Percentiles rank a stretch among this genome's conserved stretches.
Conservation (phyloP, 208 protist species). For the Wallacemonas sp. region DNA sequence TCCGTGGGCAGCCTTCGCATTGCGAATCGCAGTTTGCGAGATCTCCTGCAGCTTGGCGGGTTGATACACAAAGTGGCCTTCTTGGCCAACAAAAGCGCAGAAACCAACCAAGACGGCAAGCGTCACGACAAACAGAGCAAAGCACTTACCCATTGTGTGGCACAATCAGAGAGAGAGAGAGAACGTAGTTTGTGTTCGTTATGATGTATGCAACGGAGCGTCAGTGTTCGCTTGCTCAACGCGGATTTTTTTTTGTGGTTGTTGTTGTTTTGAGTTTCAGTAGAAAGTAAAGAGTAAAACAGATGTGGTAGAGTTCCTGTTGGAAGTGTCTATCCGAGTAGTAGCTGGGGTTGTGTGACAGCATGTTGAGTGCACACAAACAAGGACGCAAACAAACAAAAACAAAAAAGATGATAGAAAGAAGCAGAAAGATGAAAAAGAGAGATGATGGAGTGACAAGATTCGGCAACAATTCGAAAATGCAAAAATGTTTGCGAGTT, state of each 20-base stretch:
- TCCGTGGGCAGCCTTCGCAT: conserved; percentile 49
- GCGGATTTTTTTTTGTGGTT: too few relatives aligned
- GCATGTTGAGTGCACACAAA: too few relatives aligned
- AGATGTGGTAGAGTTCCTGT: not conserved
- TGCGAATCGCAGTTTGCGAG: conserved; percentile 63
- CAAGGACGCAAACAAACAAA: conserved; percentile 12
- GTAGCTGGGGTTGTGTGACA: not conserved
- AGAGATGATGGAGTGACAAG: not conserved
- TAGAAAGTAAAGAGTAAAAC: conserved; percentile 12
- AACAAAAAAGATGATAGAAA: conserved; percentile 7
- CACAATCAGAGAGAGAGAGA: too few relatives aligned
- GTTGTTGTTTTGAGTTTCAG: too few relatives aligned
- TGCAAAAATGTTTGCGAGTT: too few relatives aligned
- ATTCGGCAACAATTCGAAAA: too few relatives aligned
- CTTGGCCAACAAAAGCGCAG: conserved; percentile 50
- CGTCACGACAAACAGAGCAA: conserved; percentile 26
- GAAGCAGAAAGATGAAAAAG: not conserved
- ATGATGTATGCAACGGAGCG: too few relatives aligned
- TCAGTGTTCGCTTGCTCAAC: too few relatives aligned
- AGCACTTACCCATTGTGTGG: conserved; percentile 13
- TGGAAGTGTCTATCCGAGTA: not conserved
- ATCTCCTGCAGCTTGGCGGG: conserved; percentile 69
- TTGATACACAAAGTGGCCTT: conserved; percentile 76
- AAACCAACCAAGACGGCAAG: conserved; percentile 45
- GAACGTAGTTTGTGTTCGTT: not conserved